phyloP scores from a whole-genome alignment of 768 basidiomycete genomes.

The Russula abietina region DNA sequence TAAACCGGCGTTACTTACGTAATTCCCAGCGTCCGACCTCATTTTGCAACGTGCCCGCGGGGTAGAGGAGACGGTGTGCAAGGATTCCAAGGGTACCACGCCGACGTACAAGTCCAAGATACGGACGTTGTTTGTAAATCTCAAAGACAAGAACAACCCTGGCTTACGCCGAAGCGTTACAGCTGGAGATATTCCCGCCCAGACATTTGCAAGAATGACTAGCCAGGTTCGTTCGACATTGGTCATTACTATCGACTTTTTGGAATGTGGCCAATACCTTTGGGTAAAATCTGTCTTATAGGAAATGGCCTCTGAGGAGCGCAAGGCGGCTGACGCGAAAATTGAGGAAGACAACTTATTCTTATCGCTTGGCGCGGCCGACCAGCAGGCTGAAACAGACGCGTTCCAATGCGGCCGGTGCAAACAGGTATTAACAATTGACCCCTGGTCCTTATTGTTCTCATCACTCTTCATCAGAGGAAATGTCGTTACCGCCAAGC shows the following conservation, averaged over 20 bases:
- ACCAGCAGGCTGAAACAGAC: slow-evolving; percentile 91
- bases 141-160: slow-evolving; percentile 95
- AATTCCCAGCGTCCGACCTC: slow-evolving; percentile 53
- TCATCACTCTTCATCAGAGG: slow-evolving; percentile 38
- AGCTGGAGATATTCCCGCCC: slow-evolving; percentile 66
- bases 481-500: slow-evolving; percentile 93
- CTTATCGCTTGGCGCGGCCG: slow-evolving; percentile 83
- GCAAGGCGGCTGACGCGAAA: slow-evolving; percentile 75
- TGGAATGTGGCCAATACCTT: not conserved
- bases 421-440: slow-evolving; percentile 59
- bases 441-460: not conserved
- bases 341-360: slow-evolving; percentile 84
- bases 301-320: slow-evolving; percentile 96
- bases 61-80: slow-evolving; percentile 63
- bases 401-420: slow-evolving; percentile 96
- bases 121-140: slow-evolving; percentile 82
- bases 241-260: not conserved
- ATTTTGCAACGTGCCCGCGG: slow-evolving; percentile 60
- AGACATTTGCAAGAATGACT: slow-evolving; percentile 71
- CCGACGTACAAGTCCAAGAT: slow-evolving; percentile 69
- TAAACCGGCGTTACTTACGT: slow-evolving; percentile 11
- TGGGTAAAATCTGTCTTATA: slow-evolving; percentile 29
- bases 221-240: slow-evolving; percentile 54
- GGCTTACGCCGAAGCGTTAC: slow-evolving; percentile 78
- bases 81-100: slow-evolving; percentile 39